Base-by-base conservation (phyloP, 768 basidiomycete genomes). In the Mycena crocata region DNA sequence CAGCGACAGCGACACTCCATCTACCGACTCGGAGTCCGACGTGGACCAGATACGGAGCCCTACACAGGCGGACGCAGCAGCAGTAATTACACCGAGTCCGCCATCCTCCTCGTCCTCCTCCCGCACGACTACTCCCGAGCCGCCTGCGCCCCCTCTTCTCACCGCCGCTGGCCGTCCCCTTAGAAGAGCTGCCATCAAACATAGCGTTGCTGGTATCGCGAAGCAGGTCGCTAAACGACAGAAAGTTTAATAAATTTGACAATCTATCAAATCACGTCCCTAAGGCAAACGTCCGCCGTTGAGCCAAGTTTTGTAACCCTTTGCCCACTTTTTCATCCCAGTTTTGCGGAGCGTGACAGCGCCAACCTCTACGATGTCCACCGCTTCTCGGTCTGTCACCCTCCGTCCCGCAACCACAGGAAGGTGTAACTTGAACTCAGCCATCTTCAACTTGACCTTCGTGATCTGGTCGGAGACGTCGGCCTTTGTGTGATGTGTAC, bases 401-500 rank as follows among this genome's bases (percentile, higher is more conserved):
- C 52, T 42, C 3, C 61, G 46, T 2, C 61, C 52, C 2, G 6
- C 5, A 2, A 55, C 51, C 2, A 1, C 1, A 3, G 61, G 44
- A 3, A 28, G 30, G 30, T 62, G 42, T 2, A 62, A 28, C 23
- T 55, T 1, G 34, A 30, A 48, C 44, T 62, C 61, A 2, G 7
- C 2, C 61, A 62, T 55, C 15, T 62, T 62, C 0, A 19, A 34
- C 32, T 55, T 54, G 1, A 62, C 44, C 8, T 55, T 62, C 2
- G 5, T 21, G 17, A 62, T 48, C 6, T 26, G 34, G 1, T 2
- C 44, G 9, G 51, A 55, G 19, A 19, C 14, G 61, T 55, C 34
- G 19, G 31, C 52, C 14, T 62, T 62, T 12, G 61, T 62, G 24
- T 62, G 61, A 44, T 35, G 30, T 0, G 44, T 62, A 2, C 60